Evolutionary conservation across 2,329 filamentous ascomycete species (phyloP).

Genomic region (Leptographium flavum): DNA sequence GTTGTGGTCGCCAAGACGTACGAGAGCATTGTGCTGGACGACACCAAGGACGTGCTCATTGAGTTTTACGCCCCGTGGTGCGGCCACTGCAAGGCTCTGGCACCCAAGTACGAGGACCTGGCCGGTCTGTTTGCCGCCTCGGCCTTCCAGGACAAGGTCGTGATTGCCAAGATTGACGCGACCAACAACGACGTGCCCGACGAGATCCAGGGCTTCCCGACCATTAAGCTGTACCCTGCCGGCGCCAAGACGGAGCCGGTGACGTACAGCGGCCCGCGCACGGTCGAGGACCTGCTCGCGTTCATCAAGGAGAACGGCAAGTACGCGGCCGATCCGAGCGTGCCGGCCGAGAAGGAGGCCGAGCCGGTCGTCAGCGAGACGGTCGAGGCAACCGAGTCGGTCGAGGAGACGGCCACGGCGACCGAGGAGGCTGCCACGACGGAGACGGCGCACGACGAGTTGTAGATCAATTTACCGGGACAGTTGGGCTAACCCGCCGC

Average conservation of each 20-base stretch:
- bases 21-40: conserved; percentile 78
- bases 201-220: conserved; percentile 94
- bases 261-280: conserved; percentile 78
- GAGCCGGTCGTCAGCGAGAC: conserved; percentile 21
- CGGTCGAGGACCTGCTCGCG: conserved; percentile 76
- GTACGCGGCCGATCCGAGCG: conserved; percentile 58
- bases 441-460: conserved; percentile 54
- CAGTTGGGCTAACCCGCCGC: too few relatives aligned
- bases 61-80: conserved; percentile 99
- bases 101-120: conserved; percentile 92
- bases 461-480: too few relatives aligned
- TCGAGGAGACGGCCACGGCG: conserved; percentile 3
- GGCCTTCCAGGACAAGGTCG: conserved; percentile 68
- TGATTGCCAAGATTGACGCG: conserved; percentile 95
- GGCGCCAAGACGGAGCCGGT: conserved; percentile 74
- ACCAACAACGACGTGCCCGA: conserved; percentile 94
- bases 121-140: conserved; percentile 61
- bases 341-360: conserved; percentile 29
- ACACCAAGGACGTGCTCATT: conserved; percentile 90
- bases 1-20: conserved; percentile 90
- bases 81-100: conserved; percentile 97
- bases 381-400: neutral
- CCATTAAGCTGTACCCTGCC: conserved; percentile 95
- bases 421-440: conserved; percentile 24
- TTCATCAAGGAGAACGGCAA: conserved; percentile 96